Percentiles rank a stretch among this genome's conserved stretches.
phyloP scores from a whole-genome alignment of 441 rosid genomes.

The Euphorbia celastroides region DNA sequence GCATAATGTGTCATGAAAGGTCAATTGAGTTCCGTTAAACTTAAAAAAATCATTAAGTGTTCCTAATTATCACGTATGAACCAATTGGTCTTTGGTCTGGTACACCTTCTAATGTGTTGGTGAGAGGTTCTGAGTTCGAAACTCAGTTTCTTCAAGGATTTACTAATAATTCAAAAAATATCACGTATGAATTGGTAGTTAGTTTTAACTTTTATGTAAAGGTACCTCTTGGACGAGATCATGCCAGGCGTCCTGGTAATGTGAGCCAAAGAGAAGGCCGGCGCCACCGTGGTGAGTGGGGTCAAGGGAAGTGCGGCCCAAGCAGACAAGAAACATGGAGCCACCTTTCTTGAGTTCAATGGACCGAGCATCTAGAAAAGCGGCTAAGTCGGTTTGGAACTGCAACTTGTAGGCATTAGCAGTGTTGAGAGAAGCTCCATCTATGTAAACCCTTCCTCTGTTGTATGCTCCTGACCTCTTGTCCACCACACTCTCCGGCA shows the following conservation, averaged over 20 bases:
- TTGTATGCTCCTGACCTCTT: slow-evolving; percentile 65
- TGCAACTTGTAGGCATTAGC: slow-evolving; percentile 68
- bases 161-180: too few relatives aligned
- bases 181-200: too few relatives aligned
- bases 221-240: slow-evolving; percentile 93
- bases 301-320: slow-evolving; percentile 82
- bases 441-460: slow-evolving; percentile 74
- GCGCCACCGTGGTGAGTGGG: slow-evolving; percentile 95
- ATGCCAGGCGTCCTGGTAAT: slow-evolving; percentile 97
- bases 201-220: too few relatives aligned
- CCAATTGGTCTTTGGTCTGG: too few relatives aligned
- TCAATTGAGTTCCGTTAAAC: too few relatives aligned
- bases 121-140: too few relatives aligned
- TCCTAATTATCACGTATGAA: too few relatives aligned
- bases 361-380: slow-evolving; percentile 62
- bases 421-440: slow-evolving; percentile 52
- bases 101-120: too few relatives aligned
- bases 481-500: slow-evolving; percentile 73
- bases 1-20: too few relatives aligned
- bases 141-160: too few relatives aligned
- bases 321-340: slow-evolving; percentile 85
- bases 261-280: slow-evolving; percentile 89
- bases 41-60: too few relatives aligned
- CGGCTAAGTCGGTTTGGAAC: slow-evolving; percentile 70
- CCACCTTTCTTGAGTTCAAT: slow-evolving; percentile 78